Evolutionary conservation across 129 eudicot genomes (phyloP).

Genomic region (Artemisia annua): DNA sequence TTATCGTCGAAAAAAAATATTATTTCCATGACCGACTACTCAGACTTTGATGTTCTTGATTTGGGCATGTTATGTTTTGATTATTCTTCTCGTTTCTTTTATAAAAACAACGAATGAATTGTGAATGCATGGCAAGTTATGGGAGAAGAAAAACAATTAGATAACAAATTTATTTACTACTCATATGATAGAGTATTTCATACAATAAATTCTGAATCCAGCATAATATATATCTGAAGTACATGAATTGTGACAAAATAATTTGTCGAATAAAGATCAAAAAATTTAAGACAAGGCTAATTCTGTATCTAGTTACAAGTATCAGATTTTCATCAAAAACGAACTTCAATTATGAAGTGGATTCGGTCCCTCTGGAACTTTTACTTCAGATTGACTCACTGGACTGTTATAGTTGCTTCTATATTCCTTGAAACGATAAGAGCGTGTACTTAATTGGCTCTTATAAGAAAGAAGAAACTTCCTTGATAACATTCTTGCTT

Average conservation of each 20-base stretch:
- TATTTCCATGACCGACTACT: not conserved
- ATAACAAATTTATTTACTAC: not conserved
- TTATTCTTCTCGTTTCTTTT: not conserved
- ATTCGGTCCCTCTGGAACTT: slow-evolving; percentile 40
- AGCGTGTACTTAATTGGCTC: slow-evolving; percentile 21
- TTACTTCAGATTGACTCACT: slow-evolving; percentile 19
- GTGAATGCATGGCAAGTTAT: not conserved
- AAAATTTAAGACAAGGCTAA: not conserved
- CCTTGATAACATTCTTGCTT: slow-evolving; percentile 23
- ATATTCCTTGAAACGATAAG: slow-evolving; percentile 33
- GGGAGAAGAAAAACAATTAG: slow-evolving; percentile 9
- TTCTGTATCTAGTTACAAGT: slow-evolving; percentile 20
- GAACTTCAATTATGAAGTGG: slow-evolving; percentile 37
- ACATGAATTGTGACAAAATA: slow-evolving; percentile 9
- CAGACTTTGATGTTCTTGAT: slow-evolving; percentile 11
- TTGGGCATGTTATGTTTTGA: not conserved
- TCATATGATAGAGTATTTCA: no score
- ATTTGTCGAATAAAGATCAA: not conserved
- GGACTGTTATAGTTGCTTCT: slow-evolving; percentile 13
- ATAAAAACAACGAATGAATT: not conserved
- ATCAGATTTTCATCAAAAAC: slow-evolving; percentile 7
- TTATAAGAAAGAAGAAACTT: slow-evolving; percentile 25
- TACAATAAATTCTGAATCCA: slow-evolving; percentile 3
- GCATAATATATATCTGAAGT: slow-evolving; percentile 1
- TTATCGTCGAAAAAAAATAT: not conserved